phyloP scores from a whole-genome alignment of 2,329 filamentous ascomycete species.

The Exophiala viscosa region DNA sequence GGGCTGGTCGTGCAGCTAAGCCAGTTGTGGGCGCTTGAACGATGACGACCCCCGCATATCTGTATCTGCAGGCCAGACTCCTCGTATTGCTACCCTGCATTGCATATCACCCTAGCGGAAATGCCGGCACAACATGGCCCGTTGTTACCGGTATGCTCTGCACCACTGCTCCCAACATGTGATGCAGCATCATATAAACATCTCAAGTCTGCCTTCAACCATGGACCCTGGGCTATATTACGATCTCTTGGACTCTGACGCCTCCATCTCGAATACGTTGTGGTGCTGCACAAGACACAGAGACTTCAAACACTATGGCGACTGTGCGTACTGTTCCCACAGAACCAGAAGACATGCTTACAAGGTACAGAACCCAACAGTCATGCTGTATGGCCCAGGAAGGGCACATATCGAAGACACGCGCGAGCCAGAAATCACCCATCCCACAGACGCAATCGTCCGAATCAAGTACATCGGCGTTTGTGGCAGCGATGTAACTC shows the following conservation, averaged over 20 bases:
- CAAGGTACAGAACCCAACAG: conserved; percentile 39
- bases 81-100: no score
- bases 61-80: no score
- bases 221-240: neutral
- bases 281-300: neutral
- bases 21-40: no score
- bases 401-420: conserved; percentile 39
- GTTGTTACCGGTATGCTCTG: no score
- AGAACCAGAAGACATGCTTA: no score
- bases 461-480: conserved; percentile 45
- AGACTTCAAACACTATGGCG: neutral
- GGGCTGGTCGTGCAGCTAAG: no score
- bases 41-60: no score
- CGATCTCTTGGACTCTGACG: neutral
- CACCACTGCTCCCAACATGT: no score
- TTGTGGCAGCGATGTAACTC: conserved; percentile 40
- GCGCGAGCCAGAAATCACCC: conserved; percentile 35
- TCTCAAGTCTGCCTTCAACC: neutral
- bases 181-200: no score
- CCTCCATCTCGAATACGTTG: neutral
- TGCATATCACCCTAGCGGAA: no score
- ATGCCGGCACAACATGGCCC: no score
- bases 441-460: conserved; percentile 40
- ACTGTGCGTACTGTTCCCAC: neutral
- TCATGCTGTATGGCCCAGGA: conserved; percentile 40